Evolutionary conservation across 768 basidiomycete species (phyloP), one percentile per base, ranked within the genome.

Genomic region (Kwoniella bestiolae): DNA sequence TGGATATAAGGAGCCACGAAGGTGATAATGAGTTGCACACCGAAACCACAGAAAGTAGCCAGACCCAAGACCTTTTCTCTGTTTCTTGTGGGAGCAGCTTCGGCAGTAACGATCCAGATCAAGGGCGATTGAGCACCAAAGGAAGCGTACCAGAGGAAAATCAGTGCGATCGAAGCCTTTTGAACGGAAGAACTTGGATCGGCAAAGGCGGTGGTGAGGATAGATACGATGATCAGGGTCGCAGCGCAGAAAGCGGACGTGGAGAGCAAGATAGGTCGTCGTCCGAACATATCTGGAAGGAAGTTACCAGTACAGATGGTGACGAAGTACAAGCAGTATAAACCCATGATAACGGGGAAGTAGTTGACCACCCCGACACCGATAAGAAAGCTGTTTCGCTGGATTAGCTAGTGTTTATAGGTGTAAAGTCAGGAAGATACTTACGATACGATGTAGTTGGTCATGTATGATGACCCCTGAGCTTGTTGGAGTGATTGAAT

Each of bases 1-100:
- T 76, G 74, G 5, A 76, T 45, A 59, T 73, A 77, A 16, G 76
- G 76, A n/a, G 57, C 29, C 9, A 75, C 69, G n/a, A 75, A 58
- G 28, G 29, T 58, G 67, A 70, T 65, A 63, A 68, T 57, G 45
- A 73, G 61, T 11, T 61, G 60, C 3, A 65, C 56, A 16, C 29
- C 63, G 44, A 67, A 69, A 29, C 68, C 69, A 44, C 34, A 55
- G 50, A 60, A 68, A 12, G 70, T 56, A 2, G 60, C 69, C 4
- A 68, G 28, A 8, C 66, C 66, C 21, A 75, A 51, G 6, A 71
- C 70, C 35, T 70, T 70, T 51, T 77, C 71, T 29, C 73, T 66
- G 4, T 65, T 50, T 7, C 56, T 66, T 12, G 59, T 63, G 3
- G 67, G 60, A 18, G 67, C 56, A 23, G 74, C 56, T 60, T 73